Evolutionary conservation across 768 basidiomycete genomes (phyloP), one percentile per base, ranked within the genome.

Genomic region (Boletus tylopilopsis): DNA sequence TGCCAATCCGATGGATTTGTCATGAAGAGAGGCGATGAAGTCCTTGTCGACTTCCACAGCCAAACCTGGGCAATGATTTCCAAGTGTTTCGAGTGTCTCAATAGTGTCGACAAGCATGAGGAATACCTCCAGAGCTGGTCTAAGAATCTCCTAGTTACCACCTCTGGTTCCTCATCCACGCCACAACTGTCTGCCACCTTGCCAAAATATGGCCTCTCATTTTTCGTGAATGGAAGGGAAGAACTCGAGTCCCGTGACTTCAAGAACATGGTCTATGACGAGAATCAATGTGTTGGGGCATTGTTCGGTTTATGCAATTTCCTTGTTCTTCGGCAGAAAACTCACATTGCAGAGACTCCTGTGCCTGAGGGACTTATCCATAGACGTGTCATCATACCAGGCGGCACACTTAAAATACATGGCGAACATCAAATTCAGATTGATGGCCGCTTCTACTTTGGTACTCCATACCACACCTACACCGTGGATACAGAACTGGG

Each of bases 41-140:
- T 15, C 15, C 29, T 43, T 16, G 42, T 43, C 8, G 42, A 64
- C 39, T 45, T 60, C 16, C 45, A 12, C 10, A 29, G 29, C 29
- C 29, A 10, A 12, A 29, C 29, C 2, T 29, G 29, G 29, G 29
- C 10, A 29, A 29, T 29, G 29, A 12, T 10, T 29, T 29, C 13
- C 4, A 43, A 12, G 13, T 30, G 19, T 9, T 22, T 43, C 5
- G 7, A 5, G 15, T 13, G 18, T 11, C 42, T 43, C 15, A 30
- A 43, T 12, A 10, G 4, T 3, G 29, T 12, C 11, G 6, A 11
- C 11, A 1, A 8, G 12, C 9, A 29, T 5, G 29, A 12, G 29
- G 11, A 29, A 29, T 11, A 12, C 3, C 13, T 29, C 11, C 29
- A 12, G 13, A 12, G 29, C 29, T 12, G 10, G 13, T 21, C 42